These are phyloP conservation scores for Globisporangium nagaii DNA, from an alignment of 352 stramenopile genomes.

Conservation along the genomic window DNA sequence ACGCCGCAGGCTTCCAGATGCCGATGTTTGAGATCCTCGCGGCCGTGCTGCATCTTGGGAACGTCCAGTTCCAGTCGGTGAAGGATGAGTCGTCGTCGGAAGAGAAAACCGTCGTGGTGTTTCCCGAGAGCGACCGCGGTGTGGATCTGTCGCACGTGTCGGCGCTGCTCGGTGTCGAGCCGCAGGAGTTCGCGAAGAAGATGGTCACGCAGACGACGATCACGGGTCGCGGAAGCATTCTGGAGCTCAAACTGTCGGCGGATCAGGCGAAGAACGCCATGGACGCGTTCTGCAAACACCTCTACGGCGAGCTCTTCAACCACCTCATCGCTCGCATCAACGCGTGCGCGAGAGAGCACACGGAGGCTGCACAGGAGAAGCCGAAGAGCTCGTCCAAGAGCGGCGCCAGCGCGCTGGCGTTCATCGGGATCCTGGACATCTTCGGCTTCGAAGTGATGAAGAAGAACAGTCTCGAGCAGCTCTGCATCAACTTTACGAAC, in stretches of 20 bases:
- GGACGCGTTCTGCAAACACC: slow-evolving; percentile 82
- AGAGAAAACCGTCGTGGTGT: slow-evolving; percentile 34
- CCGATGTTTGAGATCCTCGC: slow-evolving; percentile 72
- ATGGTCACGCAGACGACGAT: slow-evolving; percentile 83
- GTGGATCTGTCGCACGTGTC: slow-evolving; percentile 57
- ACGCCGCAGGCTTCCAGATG: slow-evolving; percentile 46
- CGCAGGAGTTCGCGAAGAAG: slow-evolving; percentile 62
- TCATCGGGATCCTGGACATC: slow-evolving; percentile 89
- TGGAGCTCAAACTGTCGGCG: slow-evolving; percentile 67
- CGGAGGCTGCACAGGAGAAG: slow-evolving; percentile 16
- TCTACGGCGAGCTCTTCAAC: slow-evolving; percentile 79
- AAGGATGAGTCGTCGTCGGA: slow-evolving; percentile 14
- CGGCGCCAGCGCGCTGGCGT: slow-evolving; percentile 18
- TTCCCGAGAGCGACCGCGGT: slow-evolving; percentile 43
- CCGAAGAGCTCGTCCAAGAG: slow-evolving; percentile 2
- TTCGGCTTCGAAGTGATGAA: slow-evolving; percentile 90
- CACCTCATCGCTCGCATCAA: slow-evolving; percentile 78
- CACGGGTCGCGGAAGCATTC: slow-evolving; percentile 62
- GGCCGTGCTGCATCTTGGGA: slow-evolving; percentile 65
- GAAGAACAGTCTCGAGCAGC: slow-evolving; percentile 84
- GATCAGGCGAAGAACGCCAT: slow-evolving; percentile 78
- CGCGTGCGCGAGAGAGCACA: slow-evolving; percentile 57
- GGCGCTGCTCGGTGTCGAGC: slow-evolving; percentile 47
- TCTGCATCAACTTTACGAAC: slow-evolving; percentile 92
- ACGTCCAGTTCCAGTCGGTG: slow-evolving; percentile 48